Evolutionary conservation across 805 yeast species (phyloP).

Genomic region (Schizosaccharomyces octosporus): DNA sequence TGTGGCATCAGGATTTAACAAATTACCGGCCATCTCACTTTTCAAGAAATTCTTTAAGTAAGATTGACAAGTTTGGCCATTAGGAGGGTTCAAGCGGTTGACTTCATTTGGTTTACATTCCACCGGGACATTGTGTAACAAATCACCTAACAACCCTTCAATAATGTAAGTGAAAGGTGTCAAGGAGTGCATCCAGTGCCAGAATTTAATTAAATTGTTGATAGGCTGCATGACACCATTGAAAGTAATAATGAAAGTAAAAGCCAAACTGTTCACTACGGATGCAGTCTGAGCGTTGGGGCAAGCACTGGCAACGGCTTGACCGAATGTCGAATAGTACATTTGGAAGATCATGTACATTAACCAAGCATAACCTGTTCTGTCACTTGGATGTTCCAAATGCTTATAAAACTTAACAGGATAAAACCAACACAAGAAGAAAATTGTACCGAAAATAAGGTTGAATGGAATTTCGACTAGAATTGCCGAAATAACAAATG

Average conservation of each 20-base stretch:
- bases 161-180: slow-evolving; percentile 51
- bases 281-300: slow-evolving; percentile 47
- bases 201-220: slow-evolving; percentile 45
- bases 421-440: slow-evolving; percentile 29
- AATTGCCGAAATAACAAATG: slow-evolving; percentile 28
- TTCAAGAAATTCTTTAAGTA: slow-evolving; percentile 24
- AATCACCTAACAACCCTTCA: slow-evolving; percentile 25
- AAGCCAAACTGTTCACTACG: slow-evolving; percentile 29
- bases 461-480: slow-evolving; percentile 39
- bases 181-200: slow-evolving; percentile 60
- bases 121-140: slow-evolving; percentile 28
- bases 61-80: slow-evolving; percentile 38
- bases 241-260: slow-evolving; percentile 35
- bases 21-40: slow-evolving; percentile 27
- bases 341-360: slow-evolving; percentile 27
- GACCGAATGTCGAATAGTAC: slow-evolving; percentile 27
- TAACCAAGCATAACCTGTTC: slow-evolving; percentile 20
- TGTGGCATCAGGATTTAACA: slow-evolving; percentile 26
- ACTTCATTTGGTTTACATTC: slow-evolving; percentile 26
- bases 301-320: slow-evolving; percentile 30
- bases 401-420: slow-evolving; percentile 21
- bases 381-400: slow-evolving; percentile 24
- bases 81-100: slow-evolving; percentile 27
- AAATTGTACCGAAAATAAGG: slow-evolving; percentile 23
- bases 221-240: slow-evolving; percentile 44